Evolutionary conservation across 2,329 filamentous ascomycete species (phyloP), one percentile per base, ranked within the genome.

Genomic region (Trichoderma oligosporum): DNA sequence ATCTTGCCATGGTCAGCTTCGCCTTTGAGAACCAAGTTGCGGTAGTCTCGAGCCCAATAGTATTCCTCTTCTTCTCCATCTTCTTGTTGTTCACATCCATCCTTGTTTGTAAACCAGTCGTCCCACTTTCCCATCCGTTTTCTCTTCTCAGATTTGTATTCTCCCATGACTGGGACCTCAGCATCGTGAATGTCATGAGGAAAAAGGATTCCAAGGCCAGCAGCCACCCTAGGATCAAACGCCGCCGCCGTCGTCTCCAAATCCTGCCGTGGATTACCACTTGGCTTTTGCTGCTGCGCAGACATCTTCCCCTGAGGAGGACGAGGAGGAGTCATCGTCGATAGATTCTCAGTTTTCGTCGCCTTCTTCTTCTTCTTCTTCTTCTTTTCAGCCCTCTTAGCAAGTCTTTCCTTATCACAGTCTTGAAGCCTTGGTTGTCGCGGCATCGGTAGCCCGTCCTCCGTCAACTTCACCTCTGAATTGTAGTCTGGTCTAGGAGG

Each of bases 361-460:
- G 16, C 39, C 18, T n/a, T 27, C 25, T 16, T 33, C 48, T n/a
- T 41, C 14, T 5, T 20, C 24, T n/a, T 24, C 35, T 14, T 41
- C 33, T 6, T 45, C 22, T n/a, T 27, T 16, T 36, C 31, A 27
- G 16, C 1, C 22, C 12, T 22, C 29, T 16, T 39, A 4, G 1
- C 9, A 25, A 25, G 11, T 7, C 22, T 55, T 24, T 7, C 42
- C 31, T 5, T 39, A 12, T 44, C 38, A 25, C 24, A 6, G n/a
- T 14, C 14, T 8, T 35, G 27, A 27, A 51, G 20, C 18, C 42
- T 48, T n/a, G 45, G 45, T 27, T 57, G 44, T n/a, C 45, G 31
- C 27, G 56, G 56, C 14, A 54, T 54, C 31, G 56, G 56, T 25
- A 58, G 12, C 6, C 49, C 49, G 4, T 46, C 33, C 3, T 58